Conservation (phyloP, 1,284 basidiomycete genomes). For the Rhodotorula sp. region DNA sequence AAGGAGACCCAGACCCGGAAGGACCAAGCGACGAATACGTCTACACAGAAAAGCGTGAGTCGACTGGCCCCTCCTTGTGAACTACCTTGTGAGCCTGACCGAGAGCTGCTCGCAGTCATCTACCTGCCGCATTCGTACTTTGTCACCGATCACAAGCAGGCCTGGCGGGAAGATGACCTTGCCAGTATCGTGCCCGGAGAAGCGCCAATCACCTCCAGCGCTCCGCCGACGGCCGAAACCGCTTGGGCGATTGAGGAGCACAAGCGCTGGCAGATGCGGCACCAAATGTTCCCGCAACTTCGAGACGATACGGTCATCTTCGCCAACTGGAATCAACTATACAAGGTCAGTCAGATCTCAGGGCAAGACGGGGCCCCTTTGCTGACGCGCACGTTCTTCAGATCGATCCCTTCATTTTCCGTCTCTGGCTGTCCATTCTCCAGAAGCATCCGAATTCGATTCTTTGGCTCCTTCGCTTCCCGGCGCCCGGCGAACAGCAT, state of each 20-base stretch:
- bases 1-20: conserved; percentile 59
- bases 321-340: conserved; percentile 64
- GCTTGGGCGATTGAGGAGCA: conserved; percentile 57
- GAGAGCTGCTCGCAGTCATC: conserved; percentile 45
- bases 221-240: conserved; percentile 32
- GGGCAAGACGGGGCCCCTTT: background rate
- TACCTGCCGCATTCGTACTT: conserved; percentile 65
- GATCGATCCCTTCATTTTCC: conserved; percentile 61
- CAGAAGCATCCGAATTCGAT: conserved; percentile 58
- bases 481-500: conserved; percentile 59
- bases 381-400: conserved; percentile 21
- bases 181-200: conserved; percentile 13
- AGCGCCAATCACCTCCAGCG: conserved; percentile 33
- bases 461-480: conserved; percentile 64
- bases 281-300: conserved; percentile 56
- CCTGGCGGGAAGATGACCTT: conserved; percentile 47
- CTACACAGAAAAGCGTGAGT: conserved; percentile 56
- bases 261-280: conserved; percentile 55
- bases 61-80: conserved; percentile 35
- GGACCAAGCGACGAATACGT: conserved; percentile 56
- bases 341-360: conserved; percentile 51
- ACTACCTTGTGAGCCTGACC: background rate
- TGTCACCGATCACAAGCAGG: conserved; percentile 63
- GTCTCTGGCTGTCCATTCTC: conserved; percentile 60
- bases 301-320: conserved; percentile 58